Evolutionary conservation across 345 rosid genomes (phyloP).

Genomic region (Lepidium aucheri): DNA sequence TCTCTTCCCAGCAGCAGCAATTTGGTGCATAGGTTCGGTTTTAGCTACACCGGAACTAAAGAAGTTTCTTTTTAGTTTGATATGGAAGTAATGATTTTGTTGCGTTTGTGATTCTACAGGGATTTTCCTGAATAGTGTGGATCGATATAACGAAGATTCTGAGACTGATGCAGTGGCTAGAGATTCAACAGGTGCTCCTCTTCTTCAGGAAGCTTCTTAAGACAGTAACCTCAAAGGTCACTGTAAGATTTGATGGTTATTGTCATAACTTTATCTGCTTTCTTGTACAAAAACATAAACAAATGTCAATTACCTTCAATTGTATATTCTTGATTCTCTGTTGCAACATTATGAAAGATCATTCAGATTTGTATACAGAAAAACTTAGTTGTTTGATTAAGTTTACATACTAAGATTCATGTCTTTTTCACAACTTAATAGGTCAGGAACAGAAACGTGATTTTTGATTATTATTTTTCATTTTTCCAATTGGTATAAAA

Average conservation of each 20-base stretch:
- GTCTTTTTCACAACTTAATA: neutral
- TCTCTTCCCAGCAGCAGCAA: constrained; percentile 73
- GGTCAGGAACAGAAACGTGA: neutral
- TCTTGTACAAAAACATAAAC: neutral
- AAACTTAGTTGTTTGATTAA: neutral
- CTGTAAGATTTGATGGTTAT: neutral
- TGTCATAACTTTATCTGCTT: neutral
- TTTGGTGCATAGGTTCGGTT: constrained; percentile 69
- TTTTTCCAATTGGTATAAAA: neutral
- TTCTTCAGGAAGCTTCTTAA: constrained; percentile 39
- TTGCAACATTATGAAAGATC: neutral
- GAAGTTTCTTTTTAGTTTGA: neutral
- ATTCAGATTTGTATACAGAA: neutral
- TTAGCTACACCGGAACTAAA: neutral
- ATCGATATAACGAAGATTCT: constrained; percentile 57
- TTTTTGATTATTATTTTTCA: neutral
- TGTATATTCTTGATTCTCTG: constrained; percentile 3
- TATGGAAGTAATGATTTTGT: neutral
- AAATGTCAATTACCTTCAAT: neutral
- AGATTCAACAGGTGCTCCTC: constrained; percentile 37
- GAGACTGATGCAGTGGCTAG: constrained; percentile 28
- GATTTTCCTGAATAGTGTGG: constrained; percentile 56
- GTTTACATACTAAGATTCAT: neutral
- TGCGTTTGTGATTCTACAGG: constrained; percentile 37
- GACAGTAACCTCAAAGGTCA: neutral